Evolutionary conservation across 2,329 filamentous ascomycete genomes (phyloP), one percentile per base, ranked within the genome.

Genomic region (Claviceps sp.): DNA sequence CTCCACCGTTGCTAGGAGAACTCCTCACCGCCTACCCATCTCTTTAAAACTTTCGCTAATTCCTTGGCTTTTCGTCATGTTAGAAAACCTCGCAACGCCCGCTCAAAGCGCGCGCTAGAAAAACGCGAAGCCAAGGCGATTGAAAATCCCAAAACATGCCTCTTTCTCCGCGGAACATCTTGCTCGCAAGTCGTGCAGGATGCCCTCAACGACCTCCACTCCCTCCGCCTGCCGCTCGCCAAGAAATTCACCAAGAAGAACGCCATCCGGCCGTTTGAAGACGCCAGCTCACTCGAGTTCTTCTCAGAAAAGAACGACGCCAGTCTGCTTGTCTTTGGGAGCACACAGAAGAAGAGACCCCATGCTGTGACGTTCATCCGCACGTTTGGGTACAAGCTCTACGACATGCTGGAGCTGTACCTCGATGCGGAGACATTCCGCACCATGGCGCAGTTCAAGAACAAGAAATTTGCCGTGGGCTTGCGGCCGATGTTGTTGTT

Each of bases 211-310:
- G 93, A 96, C 62, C 79, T 98, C 52, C 80, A 88, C 69, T 79
- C 87, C 47, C 76, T 98, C 63, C 90, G 91, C 61, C 83, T 86
- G 62, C 89, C 90, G 2, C 77, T 91, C 55, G 83, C 84, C 57
- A 85, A 94, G 68, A 89, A 90, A 59, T 95, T 98, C 73, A 87
- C 82, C 70, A 98, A 97, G 79, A 97, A 97, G 75, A 98, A 98
- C 70, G 77, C 82, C 59, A 85, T 95, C 61, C 89, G 93, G 68
- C 93, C 93, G 2, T 98, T 98, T 68, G 91, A 96, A 68, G 89
- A 94, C 66, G 73, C 86, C 57, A 76, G 84, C 29, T 91, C 86
- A 50, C 79, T 97, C 58, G 88, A 96, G 70, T 98, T 98, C 74
- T 90, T 98, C 74, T 85, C 85, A 56, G 83, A 90, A 65, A 98